Evolutionary conservation across 192 early-diverging fungal species (phyloP), one percentile per base, ranked within the genome.

Genomic region (Chytriomyces sp.): DNA sequence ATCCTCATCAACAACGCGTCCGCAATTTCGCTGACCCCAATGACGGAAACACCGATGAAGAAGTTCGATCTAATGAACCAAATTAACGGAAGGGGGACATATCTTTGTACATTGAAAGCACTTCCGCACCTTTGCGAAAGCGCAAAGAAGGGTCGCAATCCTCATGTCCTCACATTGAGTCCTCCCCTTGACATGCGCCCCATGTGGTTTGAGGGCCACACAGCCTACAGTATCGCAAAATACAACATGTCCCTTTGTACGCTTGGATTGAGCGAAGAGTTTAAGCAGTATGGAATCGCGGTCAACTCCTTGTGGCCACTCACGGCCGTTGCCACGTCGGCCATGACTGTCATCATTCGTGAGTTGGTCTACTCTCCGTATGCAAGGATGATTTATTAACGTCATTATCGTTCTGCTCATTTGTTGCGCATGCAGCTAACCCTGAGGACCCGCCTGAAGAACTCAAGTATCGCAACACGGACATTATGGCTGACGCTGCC

Each of bases 1-100:
- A 91, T 95, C 61, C 80, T 95, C 10, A 80, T 93, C 81, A 95
- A 93, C 80, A 88, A 90, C 61, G 82, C 93, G 3, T 90, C 89
- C 30, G 93, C 92, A 0, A 92, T 95, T 62, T 78, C 77, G 41
- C 73, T 93, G 69, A 89, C 77, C 12, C 49, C 72, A 17, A 78
- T 73, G 59, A 59, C 72, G n/a, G 68, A 59, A 26, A 74, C 77
- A 10, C 32, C 52, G 30, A 62, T 74, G 36, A 78, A 78, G 39
- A 73, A 66, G 37, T 78, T 61, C 39, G 76, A 78, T 39, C 56
- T 74, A 2, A 74, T 74, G 77, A 88, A 90, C 80, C 76, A 80
- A 49, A 84, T 93, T 81, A 93, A 93, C 68, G 89, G 89, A 2
- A 84, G 92, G 44, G 91, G 92, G 2, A 92, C 91, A 22, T 94